A percentile compares a stretch with the other conserved stretches of the same genome.
Conservation (phyloP, 192 early-diverging fungal species). For the Linnemannia exigua region DNA sequence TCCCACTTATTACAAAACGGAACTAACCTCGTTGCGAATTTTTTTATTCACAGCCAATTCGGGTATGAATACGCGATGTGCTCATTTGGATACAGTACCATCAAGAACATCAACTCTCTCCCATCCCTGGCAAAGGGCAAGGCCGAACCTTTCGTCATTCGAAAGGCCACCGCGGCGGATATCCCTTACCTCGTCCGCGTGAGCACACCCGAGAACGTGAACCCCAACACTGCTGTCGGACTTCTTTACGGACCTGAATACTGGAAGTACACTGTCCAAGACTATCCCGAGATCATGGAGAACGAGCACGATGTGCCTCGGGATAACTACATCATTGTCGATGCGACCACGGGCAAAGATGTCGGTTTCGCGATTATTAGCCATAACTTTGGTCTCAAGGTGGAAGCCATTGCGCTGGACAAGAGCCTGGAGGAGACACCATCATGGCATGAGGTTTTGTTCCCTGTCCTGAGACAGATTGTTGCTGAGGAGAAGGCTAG, state of each 20-base stretch:
- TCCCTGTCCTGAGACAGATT: slow-evolving; percentile 33
- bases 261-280: slow-evolving; percentile 36
- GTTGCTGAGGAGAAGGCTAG: background rate
- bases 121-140: slow-evolving; percentile 19
- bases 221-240: slow-evolving; percentile 10
- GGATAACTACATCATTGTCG: slow-evolving; percentile 19
- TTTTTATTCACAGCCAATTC: slow-evolving; percentile 26
- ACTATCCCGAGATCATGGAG: slow-evolving; percentile 11
- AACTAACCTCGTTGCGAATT: too few relatives aligned
- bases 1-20: background rate
- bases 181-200: slow-evolving; percentile 25
- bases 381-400: background rate
- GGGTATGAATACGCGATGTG: slow-evolving; percentile 42
- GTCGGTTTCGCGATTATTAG: slow-evolving; percentile 17
- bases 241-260: slow-evolving; percentile 23
- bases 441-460: slow-evolving; percentile 11
- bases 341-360: slow-evolving; percentile 29
- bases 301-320: background rate
- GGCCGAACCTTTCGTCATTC: slow-evolving; percentile 24
- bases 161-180: slow-evolving; percentile 23
- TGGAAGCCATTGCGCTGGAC: slow-evolving; percentile 24
- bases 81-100: background rate
- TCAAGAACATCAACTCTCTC: slow-evolving; percentile 11
- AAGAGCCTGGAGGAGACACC: background rate
- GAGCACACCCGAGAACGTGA: slow-evolving; percentile 10